These are phyloP conservation scores for Vachellia collinsii DNA, from an alignment of 306 rosid genomes.

Conservation along the genomic window DNA sequence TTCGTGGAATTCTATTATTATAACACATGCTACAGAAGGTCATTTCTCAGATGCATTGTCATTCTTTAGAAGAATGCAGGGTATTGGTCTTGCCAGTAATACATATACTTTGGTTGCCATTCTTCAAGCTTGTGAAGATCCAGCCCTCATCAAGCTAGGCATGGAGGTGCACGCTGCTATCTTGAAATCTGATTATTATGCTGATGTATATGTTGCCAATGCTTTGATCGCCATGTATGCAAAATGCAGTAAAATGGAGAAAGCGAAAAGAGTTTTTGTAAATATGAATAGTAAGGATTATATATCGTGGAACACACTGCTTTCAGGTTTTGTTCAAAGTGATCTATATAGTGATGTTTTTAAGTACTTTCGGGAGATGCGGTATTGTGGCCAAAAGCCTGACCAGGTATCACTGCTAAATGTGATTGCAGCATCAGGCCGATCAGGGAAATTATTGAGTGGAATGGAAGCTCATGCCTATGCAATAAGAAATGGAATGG, in stretches of 20 bases:
- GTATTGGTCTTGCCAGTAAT: background rate
- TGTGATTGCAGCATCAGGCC: background rate
- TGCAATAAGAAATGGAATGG: background rate
- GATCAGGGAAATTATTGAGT: background rate
- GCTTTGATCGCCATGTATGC: background rate
- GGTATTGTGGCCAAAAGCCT: background rate
- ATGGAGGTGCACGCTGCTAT: background rate
- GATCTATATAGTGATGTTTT: background rate
- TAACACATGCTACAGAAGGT: background rate
- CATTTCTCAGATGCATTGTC: background rate
- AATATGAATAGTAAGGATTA: background rate
- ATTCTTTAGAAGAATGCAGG: background rate
- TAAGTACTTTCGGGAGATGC: background rate
- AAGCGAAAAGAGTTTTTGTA: background rate
- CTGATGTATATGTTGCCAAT: background rate
- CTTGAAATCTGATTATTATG: background rate
- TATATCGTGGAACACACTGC: background rate
- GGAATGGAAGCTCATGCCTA: background rate
- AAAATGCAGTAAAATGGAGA: background rate
- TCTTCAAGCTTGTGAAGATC: slow-evolving; percentile 1
- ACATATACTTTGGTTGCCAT: background rate
- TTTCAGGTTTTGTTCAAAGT: background rate
- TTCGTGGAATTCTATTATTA: background rate
- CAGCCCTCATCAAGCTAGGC: background rate
- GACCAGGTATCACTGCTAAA: background rate